Percentiles rank a stretch among this genome's conserved stretches.
These are phyloP conservation scores for Argentina anserina DNA, from an alignment of 306 rosid genomes.

Conservation along the genomic window DNA sequence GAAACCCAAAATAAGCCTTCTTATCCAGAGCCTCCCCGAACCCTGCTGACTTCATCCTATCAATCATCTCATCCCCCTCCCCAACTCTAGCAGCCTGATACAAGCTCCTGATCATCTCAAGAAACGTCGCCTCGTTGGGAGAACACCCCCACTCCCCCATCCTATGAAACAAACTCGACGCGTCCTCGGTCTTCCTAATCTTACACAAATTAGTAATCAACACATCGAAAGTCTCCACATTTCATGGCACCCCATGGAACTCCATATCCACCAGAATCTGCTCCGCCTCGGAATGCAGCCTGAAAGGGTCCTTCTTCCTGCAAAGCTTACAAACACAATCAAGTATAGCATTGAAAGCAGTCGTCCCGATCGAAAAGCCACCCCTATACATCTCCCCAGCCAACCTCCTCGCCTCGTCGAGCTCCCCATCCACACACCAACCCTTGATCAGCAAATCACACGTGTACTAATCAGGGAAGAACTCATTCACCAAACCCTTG, in stretches of 20 bases:
- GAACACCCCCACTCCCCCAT: slow-evolving; percentile 69
- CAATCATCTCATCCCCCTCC: slow-evolving; percentile 92
- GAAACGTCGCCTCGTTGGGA: slow-evolving; percentile 43
- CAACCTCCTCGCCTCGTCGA: slow-evolving; percentile 67
- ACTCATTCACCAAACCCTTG: slow-evolving; percentile 58
- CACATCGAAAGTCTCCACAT: slow-evolving; percentile 76
- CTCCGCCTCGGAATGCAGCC: slow-evolving; percentile 57
- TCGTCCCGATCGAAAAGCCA: slow-evolving; percentile 64
- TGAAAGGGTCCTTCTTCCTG: slow-evolving; percentile 64
- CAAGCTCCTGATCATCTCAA: slow-evolving; percentile 59
- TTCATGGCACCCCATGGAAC: slow-evolving; percentile 62
- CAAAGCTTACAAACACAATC: slow-evolving; percentile 71
- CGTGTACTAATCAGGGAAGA: slow-evolving; percentile 55
- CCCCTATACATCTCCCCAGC: slow-evolving; percentile 84
- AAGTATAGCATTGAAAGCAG: slow-evolving; percentile 65
- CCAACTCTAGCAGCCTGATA: slow-evolving; percentile 85
- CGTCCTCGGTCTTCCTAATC: slow-evolving; percentile 70
- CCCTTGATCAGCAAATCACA: slow-evolving; percentile 67
- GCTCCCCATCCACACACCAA: slow-evolving; percentile 64
- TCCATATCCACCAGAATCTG: slow-evolving; percentile 69
- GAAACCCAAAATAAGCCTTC: slow-evolving; percentile 57
- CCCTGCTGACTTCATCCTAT: slow-evolving; percentile 73
- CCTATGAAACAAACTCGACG: slow-evolving; percentile 41
- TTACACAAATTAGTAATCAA: slow-evolving; percentile 72
- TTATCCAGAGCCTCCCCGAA: slow-evolving; percentile 49